These are phyloP conservation scores for Diaporthe helianthi DNA, from an alignment of 2,329 filamentous ascomycete genomes.

Conservation along the genomic window DNA sequence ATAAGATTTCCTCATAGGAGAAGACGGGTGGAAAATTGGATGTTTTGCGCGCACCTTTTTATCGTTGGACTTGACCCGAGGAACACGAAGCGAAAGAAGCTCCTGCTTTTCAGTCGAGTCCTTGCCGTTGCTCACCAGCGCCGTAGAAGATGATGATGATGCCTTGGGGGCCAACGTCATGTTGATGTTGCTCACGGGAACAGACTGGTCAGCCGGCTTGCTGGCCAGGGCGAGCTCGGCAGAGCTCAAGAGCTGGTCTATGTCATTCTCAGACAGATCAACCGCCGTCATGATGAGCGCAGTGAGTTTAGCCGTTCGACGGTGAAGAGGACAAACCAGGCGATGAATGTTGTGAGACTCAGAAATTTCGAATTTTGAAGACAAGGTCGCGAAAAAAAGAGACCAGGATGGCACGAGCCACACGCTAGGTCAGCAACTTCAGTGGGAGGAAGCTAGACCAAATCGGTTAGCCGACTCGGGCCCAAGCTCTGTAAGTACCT, in stretches of 20 bases:
- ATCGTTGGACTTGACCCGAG: constrained; percentile 39
- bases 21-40: constrained; percentile 26
- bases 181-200: not conserved
- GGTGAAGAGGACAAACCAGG: not conserved
- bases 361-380: constrained; percentile 25
- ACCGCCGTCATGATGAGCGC: constrained; percentile 24
- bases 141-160: constrained; percentile 30
- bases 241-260: constrained; percentile 30
- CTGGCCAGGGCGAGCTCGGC: constrained; percentile 29
- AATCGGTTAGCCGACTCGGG: not conserved
- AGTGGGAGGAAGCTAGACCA: not conserved
- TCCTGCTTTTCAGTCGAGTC: constrained; percentile 36
- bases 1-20: constrained; percentile 78
- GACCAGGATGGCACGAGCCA: constrained; percentile 23
- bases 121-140: constrained; percentile 29
- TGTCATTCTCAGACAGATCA: constrained; percentile 29
- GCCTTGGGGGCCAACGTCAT: constrained; percentile 24
- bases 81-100: constrained; percentile 41
- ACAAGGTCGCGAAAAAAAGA: not conserved
- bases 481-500: not conserved
- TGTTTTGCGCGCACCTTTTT: constrained; percentile 42
- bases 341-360: not conserved
- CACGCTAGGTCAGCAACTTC: not conserved
- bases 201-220: constrained; percentile 3
- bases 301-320: constrained; percentile 29